These are phyloP conservation scores for Saccharomycopsis fodiens DNA, from an alignment of 805 yeast genomes.

Conservation along the genomic window DNA sequence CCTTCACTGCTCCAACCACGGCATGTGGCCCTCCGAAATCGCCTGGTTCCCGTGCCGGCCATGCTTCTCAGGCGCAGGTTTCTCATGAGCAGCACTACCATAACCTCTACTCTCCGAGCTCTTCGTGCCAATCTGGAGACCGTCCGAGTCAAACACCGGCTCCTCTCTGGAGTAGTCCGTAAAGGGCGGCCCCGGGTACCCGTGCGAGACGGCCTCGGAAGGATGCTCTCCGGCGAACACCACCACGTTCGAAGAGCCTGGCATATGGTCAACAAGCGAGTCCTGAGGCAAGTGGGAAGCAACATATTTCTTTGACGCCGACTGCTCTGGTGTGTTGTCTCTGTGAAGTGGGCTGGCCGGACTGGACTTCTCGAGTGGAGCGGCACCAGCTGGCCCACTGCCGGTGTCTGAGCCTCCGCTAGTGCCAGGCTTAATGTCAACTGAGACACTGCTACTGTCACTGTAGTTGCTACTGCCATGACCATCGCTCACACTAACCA, in stretches of 20 bases:
- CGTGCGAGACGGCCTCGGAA: constrained; percentile 5
- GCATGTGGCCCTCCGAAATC: constrained; percentile 12
- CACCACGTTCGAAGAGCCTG: no score
- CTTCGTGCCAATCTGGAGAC: constrained; percentile 6
- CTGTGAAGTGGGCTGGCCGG: no score
- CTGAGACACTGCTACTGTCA: not conserved
- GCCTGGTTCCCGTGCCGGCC: not conserved
- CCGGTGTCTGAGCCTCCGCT: not conserved
- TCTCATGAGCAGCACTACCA: constrained; percentile 3
- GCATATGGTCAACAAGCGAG: no score
- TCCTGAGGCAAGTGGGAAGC: no score
- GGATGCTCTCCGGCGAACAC: no score
- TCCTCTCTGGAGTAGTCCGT: constrained; percentile 13
- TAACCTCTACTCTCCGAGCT: constrained; percentile 4
- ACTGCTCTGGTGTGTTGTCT: no score
- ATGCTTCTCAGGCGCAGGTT: no score
- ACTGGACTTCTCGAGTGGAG: no score
- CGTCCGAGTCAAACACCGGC: constrained; percentile 11
- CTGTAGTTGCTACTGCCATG: not conserved
- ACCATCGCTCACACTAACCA: no score
- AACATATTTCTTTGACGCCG: no score
- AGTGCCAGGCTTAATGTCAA: not conserved
- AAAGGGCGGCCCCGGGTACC: constrained; percentile 12
- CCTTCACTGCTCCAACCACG: no score
- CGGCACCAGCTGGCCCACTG: not conserved